phyloP scores from a whole-genome alignment of 805 yeast species.

The Spathaspora girioi region DNA sequence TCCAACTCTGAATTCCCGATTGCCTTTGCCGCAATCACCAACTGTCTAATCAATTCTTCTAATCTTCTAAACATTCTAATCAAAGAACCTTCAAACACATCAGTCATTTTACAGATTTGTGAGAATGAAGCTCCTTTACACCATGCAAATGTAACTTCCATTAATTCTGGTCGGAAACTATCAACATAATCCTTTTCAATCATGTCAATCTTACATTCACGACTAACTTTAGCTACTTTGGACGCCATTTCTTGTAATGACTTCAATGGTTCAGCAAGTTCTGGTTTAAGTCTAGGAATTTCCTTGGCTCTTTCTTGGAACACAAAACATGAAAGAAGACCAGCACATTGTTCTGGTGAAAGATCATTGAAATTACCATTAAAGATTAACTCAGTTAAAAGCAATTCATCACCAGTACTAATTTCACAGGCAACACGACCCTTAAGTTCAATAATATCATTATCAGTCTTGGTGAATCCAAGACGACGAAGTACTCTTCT shows the following conservation, averaged over 20 bases:
- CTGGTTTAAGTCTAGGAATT: slow-evolving; percentile 80
- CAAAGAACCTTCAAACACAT: slow-evolving; percentile 94
- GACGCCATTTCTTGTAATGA: slow-evolving; percentile 88
- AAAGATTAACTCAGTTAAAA: slow-evolving; percentile 88
- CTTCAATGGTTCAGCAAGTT: slow-evolving; percentile 87
- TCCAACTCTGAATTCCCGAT: slow-evolving; percentile 88
- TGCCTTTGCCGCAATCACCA: slow-evolving; percentile 87
- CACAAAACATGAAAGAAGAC: slow-evolving; percentile 88
- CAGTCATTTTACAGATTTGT: slow-evolving; percentile 97
- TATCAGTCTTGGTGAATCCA: slow-evolving; percentile 73
- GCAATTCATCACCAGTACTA: slow-evolving; percentile 81
- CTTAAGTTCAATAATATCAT: slow-evolving; percentile 89
- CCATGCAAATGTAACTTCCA: slow-evolving; percentile 98
- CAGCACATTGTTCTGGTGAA: slow-evolving; percentile 86
- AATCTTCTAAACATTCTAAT: slow-evolving; percentile 92
- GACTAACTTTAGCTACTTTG: slow-evolving; percentile 82
- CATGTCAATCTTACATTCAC: slow-evolving; percentile 85
- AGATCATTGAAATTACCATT: slow-evolving; percentile 92
- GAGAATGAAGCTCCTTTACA: slow-evolving; percentile 94
- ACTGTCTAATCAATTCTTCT: slow-evolving; percentile 88
- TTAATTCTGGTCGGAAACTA: slow-evolving; percentile 84
- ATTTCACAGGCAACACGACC: slow-evolving; percentile 98
- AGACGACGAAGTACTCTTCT: slow-evolving; percentile 89
- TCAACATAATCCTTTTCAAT: slow-evolving; percentile 92
- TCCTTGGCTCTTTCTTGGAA: slow-evolving; percentile 95